Conservation (phyloP, 1,139 yeast genomes). For the Pichia sp. region DNA sequence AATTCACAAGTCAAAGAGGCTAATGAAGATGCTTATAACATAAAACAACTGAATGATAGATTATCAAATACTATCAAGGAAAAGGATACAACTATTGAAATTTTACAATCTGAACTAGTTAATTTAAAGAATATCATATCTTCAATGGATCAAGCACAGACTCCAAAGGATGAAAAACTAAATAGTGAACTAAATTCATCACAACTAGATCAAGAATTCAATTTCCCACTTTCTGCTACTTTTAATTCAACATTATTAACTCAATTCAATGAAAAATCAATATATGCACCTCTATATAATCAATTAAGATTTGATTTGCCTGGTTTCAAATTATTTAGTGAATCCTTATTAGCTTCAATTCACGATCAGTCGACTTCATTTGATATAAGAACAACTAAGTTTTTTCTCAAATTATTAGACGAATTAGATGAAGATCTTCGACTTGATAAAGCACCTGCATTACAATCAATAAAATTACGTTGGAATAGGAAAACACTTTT, state of each 20-base stretch:
- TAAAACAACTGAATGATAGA: conserved; percentile 41
- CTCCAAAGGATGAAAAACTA: not conserved
- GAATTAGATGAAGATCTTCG: conserved; percentile 73
- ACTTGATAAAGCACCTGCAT: conserved; percentile 54
- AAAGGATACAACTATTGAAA: conserved; percentile 60
- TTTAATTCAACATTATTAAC: conserved; percentile 18
- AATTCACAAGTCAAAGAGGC: conserved; percentile 75
- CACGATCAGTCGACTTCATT: not conserved
- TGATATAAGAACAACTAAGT: conserved; percentile 44
- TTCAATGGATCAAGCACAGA: not conserved
- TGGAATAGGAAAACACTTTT: conserved; percentile 48
- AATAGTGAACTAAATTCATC: not conserved
- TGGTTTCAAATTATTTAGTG: conserved; percentile 26
- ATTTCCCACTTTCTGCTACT: conserved; percentile 11
- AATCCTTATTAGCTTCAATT: conserved; percentile 8
- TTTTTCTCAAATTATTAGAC: conserved; percentile 60
- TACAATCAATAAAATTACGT: conserved; percentile 36
- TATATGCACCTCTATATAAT: conserved; percentile 50
- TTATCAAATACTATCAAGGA: conserved; percentile 64
- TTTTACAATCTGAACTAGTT: conserved; percentile 61
- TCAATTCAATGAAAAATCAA: conserved; percentile 21
- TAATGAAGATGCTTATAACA: conserved; percentile 36
- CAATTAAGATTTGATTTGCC: conserved; percentile 54
- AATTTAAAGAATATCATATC: conserved; percentile 58
- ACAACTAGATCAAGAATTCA: not conserved